Percentiles rank a stretch among this genome's conserved stretches.
These are phyloP conservation scores for Chaetomium olivaceum DNA, from an alignment of 2,329 filamentous ascomycete genomes.

Conservation along the genomic window DNA sequence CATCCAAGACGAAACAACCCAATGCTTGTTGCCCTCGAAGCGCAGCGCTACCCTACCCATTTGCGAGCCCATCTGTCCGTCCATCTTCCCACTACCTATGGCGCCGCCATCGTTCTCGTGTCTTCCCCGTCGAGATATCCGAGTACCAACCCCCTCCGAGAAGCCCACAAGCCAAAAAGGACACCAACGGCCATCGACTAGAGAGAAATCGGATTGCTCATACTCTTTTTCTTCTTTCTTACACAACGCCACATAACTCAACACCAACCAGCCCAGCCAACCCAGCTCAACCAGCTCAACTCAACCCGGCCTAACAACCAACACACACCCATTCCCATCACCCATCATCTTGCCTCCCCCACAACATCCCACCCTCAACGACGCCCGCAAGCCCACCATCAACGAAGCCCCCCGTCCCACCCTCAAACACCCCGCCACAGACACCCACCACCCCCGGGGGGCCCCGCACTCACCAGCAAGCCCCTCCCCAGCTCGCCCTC, in stretches of 20 bases:
- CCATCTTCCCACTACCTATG: background rate
- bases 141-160: background rate
- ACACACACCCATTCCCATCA: too few species aligned
- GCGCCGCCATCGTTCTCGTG: background rate
- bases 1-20: background rate
- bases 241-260: background rate
- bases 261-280: too few species aligned
- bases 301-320: too few species aligned
- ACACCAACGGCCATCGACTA: too few species aligned
- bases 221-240: background rate
- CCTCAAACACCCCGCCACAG: background rate
- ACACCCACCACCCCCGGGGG: background rate
- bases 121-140: background rate
- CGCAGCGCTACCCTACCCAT: background rate
- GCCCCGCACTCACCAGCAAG: conserved; percentile 17
- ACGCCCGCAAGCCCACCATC: background rate
- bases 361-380: too few species aligned
- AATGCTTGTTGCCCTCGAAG: background rate
- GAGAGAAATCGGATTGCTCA: too few species aligned
- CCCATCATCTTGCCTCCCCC: too few species aligned
- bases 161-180: too few species aligned
- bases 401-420: background rate
- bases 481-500: conserved; percentile 53
- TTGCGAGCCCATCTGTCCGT: background rate
- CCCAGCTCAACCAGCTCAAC: too few species aligned